phyloP scores from a whole-genome alignment of 768 basidiomycete species.

The Inosperma sp. region DNA sequence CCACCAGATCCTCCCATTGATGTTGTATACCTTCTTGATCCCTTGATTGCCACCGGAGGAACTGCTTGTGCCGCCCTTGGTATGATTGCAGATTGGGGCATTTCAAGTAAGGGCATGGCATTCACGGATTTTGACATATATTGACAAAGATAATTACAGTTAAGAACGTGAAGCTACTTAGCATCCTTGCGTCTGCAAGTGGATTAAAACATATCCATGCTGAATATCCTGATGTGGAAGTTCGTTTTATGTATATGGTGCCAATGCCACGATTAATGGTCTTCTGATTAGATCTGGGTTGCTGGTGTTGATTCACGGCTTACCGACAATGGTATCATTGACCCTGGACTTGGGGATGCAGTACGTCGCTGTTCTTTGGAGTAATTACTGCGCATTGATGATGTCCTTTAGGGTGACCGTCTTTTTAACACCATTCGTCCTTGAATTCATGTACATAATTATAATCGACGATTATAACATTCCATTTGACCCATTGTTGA shows the following conservation, averaged over 20 bases:
- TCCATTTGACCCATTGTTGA: too few species aligned
- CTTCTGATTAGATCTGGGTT: constrained; percentile 65
- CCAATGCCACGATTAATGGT: background rate
- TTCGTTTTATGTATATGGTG: constrained; percentile 23
- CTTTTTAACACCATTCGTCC: constrained; percentile 68
- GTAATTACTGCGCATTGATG: constrained; percentile 1
- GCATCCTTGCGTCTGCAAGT: constrained; percentile 70
- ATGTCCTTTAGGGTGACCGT: constrained; percentile 66
- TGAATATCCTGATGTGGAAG: constrained; percentile 79
- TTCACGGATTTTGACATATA: background rate
- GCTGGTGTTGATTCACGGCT: constrained; percentile 74
- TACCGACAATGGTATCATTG: constrained; percentile 72
- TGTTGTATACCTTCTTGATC: constrained; percentile 83
- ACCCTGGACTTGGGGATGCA: constrained; percentile 89
- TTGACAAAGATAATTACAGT: constrained; percentile 33
- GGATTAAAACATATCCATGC: constrained; percentile 65
- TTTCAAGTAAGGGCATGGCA: constrained; percentile 47
- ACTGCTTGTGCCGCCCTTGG: constrained; percentile 83
- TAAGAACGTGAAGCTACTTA: constrained; percentile 73
- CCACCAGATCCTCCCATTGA: constrained; percentile 75
- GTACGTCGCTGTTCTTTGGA: constrained; percentile 42
- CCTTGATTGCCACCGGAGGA: constrained; percentile 90
- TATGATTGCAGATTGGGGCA: constrained; percentile 85
- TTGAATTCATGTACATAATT: background rate
- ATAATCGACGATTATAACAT: background rate